Evolutionary conservation across 768 basidiomycete species (phyloP), one percentile per base, ranked within the genome.

Genomic region (Kwoniella bestiolae): DNA sequence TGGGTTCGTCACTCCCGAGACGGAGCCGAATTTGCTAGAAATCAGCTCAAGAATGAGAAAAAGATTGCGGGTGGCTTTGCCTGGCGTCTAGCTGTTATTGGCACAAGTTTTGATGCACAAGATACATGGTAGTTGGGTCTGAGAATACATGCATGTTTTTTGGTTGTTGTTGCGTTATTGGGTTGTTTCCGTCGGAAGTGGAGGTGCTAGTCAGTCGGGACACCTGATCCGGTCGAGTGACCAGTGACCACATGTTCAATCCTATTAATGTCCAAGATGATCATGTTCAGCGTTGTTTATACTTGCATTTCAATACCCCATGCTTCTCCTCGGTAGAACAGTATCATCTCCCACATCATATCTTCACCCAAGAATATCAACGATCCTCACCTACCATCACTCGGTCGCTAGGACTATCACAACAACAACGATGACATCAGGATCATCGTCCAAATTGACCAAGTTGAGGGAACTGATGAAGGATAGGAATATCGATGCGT

Each of bases 1-100:
- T 64, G 94, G 94, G 0, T 85, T 88, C 66, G 83, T 97, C 57
- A 94, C 92, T 0, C 86, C 92, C 0, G 94, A 95, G 65, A 91
- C 88, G 64, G 96, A 98, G 76, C 87, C 90, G 1, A 84, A 91
- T 65, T 94, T 86, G 75, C 81, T 90, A 80, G 88, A 92, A 77
- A 89, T 96, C 45, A 71, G 31, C 3, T 66, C 66, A 69, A 60
- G 78, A 26, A 61, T 68, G 45, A 66, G 65, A 12, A 63, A 76
- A 28, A 60, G 67, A 31, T 49, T 81, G 16, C 71, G 71, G 1
- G 63, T 80, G 8, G 70, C 77, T 18, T 58, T 72, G 23, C 69
- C 74, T 2, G 53, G 52, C 12, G 29, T 32, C 1, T 55, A 45
- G 47, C 47, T 50, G 47, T 28, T 9, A 8, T 41, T 41, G 12